A percentile compares a stretch with the other conserved stretches of the same genome.
phyloP scores from a whole-genome alignment of 2,329 filamentous ascomycete genomes.

The Fusarium pseudograminearum region DNA sequence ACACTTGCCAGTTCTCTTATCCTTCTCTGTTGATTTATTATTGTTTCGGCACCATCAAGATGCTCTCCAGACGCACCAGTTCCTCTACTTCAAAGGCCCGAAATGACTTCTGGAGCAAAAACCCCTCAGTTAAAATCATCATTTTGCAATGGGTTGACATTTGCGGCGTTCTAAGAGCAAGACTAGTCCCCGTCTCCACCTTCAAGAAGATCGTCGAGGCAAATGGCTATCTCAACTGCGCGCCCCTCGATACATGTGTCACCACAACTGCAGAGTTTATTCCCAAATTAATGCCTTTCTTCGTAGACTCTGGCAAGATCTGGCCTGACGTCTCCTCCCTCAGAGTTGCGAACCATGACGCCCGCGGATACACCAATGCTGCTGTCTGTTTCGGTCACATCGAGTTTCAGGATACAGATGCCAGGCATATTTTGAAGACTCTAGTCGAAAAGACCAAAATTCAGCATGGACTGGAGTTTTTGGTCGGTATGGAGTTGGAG shows the following conservation, averaged over 20 bases:
- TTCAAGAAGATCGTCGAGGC: not conserved
- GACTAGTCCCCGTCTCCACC: not conserved
- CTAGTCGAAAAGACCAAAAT: not conserved
- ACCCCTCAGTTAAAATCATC: not conserved
- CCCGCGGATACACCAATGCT: not conserved
- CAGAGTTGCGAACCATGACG: not conserved
- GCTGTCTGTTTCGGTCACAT: constrained; percentile 4
- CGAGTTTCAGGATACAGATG: constrained; percentile 11
- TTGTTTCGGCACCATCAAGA: not conserved
- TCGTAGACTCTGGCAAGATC: not conserved
- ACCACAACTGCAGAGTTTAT: constrained; percentile 8
- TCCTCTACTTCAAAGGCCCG: not conserved
- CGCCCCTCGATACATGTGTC: constrained; percentile 12
- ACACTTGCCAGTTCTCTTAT: too few species aligned
- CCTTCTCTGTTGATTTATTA: not conserved
- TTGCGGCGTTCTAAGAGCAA: not conserved
- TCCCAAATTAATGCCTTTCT: not conserved
- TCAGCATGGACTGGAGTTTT: not conserved
- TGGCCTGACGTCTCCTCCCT: not conserved
- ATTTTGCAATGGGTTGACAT: constrained; percentile 25
- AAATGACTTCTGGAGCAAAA: not conserved
- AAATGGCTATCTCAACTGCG: not conserved
- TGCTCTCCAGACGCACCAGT: not conserved
- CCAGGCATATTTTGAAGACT: not conserved
- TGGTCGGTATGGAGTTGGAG: constrained; percentile 17